Evolutionary conservation across 2,329 filamentous ascomycete species (phyloP), one percentile per base, ranked within the genome.

Genomic region (Catunica adiposa): DNA sequence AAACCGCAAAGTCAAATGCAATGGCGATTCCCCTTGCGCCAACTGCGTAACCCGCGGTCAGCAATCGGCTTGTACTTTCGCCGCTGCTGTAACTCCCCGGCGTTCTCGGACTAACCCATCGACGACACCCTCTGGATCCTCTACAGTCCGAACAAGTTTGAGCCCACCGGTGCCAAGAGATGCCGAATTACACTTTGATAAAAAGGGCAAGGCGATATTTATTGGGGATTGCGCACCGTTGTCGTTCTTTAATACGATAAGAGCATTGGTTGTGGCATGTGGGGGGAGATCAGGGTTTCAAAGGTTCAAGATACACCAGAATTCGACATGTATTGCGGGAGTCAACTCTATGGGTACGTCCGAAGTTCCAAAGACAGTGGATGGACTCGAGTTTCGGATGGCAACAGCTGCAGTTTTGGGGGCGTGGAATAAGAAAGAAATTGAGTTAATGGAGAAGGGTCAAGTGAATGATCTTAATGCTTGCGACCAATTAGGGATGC

Each of bases 211-310:
- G 60, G 62, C 77, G 22, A 73, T 76, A 29, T 78, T 78, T 61
- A 74, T 78, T 23, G 75, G 75, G 3, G 75, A 78, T 61, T 78
- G 75, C 60, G 75, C 75, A 3, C 75, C 75, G 0, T 64, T 78
- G 20, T 78, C 75, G 0, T 73, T 78, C 59, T 78, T 78, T 60
- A 74, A 77, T 60, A 76, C 73, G 0, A 71, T 78, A 5, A 68
- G 75, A 1, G 71, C 75, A 60, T 68, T 78, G 17, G 73, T 78
- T 22, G 44, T 20, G 11, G 23, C 22, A 11, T 48, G 44, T 23
- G 44, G 44, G 11, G 22, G 75, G 71, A 34, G 9, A 14, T 15
- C 22, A n/a, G 20, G 3, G 22, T 26, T 29, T 26, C 15, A 22
- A 23, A n/a, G 15, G 34, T 17, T 53, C 3, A 31, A 25, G 2